Conservation (phyloP, 2,329 filamentous ascomycete species). For the Neonectria magnoliae region DNA sequence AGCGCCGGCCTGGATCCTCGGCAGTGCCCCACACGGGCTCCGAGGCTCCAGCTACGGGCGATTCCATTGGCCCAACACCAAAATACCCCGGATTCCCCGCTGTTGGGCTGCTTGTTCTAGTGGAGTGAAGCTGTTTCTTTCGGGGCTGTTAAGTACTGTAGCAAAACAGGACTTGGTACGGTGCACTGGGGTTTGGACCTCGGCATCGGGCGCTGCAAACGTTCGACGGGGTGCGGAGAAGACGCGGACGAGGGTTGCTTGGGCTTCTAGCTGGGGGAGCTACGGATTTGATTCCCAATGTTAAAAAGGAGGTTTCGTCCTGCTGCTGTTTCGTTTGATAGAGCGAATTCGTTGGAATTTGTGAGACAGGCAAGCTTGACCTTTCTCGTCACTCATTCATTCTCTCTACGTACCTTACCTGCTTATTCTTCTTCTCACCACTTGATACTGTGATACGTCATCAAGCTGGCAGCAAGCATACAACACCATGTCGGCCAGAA, state of each 20-base stretch:
- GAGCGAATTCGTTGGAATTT: background rate
- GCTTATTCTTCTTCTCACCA: background rate
- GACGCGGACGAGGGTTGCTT: slow-evolving; percentile 9
- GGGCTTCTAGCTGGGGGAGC: background rate
- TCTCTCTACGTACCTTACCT: background rate
- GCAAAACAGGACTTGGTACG: background rate
- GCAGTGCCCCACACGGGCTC: slow-evolving; percentile 21
- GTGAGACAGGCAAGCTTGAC: background rate
- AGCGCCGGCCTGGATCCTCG: slow-evolving; percentile 8
- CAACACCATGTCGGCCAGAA: slow-evolving; percentile 45
- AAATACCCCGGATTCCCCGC: slow-evolving; percentile 40
- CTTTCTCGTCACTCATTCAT: background rate
- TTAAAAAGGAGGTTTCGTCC: background rate
- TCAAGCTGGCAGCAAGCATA: slow-evolving; percentile 6
- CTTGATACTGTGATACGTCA: slow-evolving; percentile 10
- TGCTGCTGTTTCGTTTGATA: background rate
- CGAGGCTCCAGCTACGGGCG: slow-evolving; percentile 8
- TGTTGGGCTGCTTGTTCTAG: background rate
- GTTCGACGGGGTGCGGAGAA: slow-evolving; percentile 43
- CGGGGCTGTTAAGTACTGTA: too few species aligned
- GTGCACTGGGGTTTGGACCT: slow-evolving; percentile 26
- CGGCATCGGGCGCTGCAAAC: slow-evolving; percentile 33
- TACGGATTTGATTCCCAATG: background rate
- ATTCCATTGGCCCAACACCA: background rate
- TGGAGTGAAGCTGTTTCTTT: background rate